Evolutionary conservation across 2,329 filamentous ascomycete species (phyloP).

Genomic region (Cryphonectria japonica): DNA sequence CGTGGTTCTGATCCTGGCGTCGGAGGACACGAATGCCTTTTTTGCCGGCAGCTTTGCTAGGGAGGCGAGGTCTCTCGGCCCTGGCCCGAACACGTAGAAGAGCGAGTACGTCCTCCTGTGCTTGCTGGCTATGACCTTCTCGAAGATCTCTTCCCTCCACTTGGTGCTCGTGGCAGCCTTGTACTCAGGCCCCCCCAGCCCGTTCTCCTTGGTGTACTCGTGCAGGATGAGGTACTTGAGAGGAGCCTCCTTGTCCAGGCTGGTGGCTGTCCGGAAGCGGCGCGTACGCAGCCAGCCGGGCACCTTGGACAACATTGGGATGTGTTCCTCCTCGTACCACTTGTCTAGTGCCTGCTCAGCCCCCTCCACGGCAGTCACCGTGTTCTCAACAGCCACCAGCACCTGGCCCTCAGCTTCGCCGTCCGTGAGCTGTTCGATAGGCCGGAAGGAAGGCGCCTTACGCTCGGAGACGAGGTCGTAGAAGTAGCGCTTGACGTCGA

Average conservation of each 20-base stretch:
- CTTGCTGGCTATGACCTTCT: slow-evolving; percentile 60
- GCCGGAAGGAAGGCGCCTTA: slow-evolving; percentile 59
- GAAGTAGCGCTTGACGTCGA: slow-evolving; percentile 70
- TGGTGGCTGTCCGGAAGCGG: slow-evolving; percentile 65
- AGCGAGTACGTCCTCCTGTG: slow-evolving; percentile 67
- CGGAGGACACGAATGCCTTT: slow-evolving; percentile 56
- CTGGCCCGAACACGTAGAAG: slow-evolving; percentile 80
- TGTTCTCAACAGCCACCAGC: slow-evolving; percentile 65
- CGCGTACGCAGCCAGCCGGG: slow-evolving; percentile 80
- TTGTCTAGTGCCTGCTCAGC: slow-evolving; percentile 59
- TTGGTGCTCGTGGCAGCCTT: slow-evolving; percentile 65
- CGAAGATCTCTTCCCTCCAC: slow-evolving; percentile 62
- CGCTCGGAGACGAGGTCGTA: slow-evolving; percentile 67
- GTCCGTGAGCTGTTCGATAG: slow-evolving; percentile 63
- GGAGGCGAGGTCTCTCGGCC: slow-evolving; percentile 67
- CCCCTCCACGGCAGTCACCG: slow-evolving; percentile 52
- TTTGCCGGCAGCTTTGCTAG: slow-evolving; percentile 54
- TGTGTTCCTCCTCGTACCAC: slow-evolving; percentile 79
- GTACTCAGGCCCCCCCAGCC: slow-evolving; percentile 66
- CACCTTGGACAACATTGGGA: slow-evolving; percentile 70
- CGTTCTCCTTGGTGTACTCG: slow-evolving; percentile 71
- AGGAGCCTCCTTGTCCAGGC: slow-evolving; percentile 58
- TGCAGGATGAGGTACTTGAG: slow-evolving; percentile 69
- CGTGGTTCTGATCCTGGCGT: slow-evolving; percentile 59
- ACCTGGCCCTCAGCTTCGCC: slow-evolving; percentile 62